phyloP scores from a whole-genome alignment of 352 stramenopile species.

The Globisporangium takayamanum region DNA sequence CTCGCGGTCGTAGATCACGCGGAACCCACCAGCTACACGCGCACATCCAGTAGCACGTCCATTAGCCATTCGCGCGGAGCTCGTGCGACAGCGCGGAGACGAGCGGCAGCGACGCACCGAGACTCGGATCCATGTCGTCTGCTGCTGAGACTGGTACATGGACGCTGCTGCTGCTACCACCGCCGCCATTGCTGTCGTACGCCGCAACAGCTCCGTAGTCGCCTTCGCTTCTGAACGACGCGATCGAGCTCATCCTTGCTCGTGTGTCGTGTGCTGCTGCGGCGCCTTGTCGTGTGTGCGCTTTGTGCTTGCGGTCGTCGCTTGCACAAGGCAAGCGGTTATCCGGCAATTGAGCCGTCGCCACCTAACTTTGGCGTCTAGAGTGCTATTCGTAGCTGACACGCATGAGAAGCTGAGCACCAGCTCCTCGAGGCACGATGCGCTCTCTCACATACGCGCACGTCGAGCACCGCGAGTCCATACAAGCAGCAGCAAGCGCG shows the following conservation, averaged over 20 bases:
- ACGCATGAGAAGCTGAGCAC: neutral
- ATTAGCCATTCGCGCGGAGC: neutral
- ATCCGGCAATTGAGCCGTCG: too few relatives aligned
- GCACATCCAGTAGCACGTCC: neutral
- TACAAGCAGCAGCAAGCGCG: too few relatives aligned
- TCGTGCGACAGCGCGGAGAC: neutral
- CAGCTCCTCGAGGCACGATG: too few relatives aligned
- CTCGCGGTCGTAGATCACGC: conserved; percentile 89
- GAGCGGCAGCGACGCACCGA: conserved; percentile 28
- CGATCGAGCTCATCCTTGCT: conserved; percentile 28
- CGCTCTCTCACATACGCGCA: neutral
- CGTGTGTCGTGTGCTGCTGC: neutral
- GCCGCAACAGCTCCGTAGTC: conserved; percentile 9
- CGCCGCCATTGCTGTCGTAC: conserved; percentile 3
- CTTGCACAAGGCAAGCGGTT: too few relatives aligned
- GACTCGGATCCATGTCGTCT: conserved; percentile 77
- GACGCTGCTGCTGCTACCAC: conserved; percentile 8
- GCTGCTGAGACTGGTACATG: conserved; percentile 40
- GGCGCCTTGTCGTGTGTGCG: neutral
- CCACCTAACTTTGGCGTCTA: neutral
- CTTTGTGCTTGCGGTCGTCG: neutral
- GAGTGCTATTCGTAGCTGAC: neutral
- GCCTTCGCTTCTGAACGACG: conserved; percentile 29
- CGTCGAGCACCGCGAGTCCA: neutral
- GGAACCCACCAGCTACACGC: conserved; percentile 63